These are phyloP conservation scores for Beauveria rudraprayagi DNA, from an alignment of 2,329 filamentous ascomycete genomes.

Conservation along the genomic window DNA sequence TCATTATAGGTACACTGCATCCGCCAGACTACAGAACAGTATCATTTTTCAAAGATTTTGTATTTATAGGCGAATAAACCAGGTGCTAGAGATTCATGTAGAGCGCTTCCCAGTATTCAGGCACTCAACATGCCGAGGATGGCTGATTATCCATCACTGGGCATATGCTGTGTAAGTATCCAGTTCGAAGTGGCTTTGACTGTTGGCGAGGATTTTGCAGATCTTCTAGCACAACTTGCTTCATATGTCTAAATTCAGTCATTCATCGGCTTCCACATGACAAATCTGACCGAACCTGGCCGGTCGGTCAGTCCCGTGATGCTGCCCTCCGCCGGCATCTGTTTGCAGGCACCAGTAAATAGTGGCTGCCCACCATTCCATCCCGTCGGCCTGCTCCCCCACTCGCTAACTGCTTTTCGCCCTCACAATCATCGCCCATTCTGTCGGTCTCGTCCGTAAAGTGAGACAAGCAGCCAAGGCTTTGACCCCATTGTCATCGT, in stretches of 20 bases:
- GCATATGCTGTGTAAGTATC: too few species aligned
- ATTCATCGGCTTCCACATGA: background rate
- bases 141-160: too few species aligned
- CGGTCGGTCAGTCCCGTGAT: background rate
- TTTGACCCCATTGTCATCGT: slow-evolving; percentile 12
- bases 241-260: background rate
- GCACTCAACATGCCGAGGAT: too few species aligned
- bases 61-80: too few species aligned
- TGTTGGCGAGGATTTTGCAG: background rate
- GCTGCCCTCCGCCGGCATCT: background rate
- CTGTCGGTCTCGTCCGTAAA: slow-evolving; percentile 8
- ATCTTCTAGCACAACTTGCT: background rate
- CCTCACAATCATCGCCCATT: background rate
- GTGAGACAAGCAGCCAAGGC: slow-evolving; percentile 21
- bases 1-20: too few species aligned
- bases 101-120: too few species aligned
- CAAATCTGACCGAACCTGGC: background rate
- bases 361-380: background rate
- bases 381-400: background rate
- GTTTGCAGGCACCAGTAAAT: background rate
- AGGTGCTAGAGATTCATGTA: too few species aligned
- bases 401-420: slow-evolving; percentile 1
- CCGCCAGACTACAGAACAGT: too few species aligned
- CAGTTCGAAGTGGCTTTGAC: too few species aligned
- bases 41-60: too few species aligned